phyloP scores from a whole-genome alignment of 441 rosid genomes.

The Daphne laureola region DNA sequence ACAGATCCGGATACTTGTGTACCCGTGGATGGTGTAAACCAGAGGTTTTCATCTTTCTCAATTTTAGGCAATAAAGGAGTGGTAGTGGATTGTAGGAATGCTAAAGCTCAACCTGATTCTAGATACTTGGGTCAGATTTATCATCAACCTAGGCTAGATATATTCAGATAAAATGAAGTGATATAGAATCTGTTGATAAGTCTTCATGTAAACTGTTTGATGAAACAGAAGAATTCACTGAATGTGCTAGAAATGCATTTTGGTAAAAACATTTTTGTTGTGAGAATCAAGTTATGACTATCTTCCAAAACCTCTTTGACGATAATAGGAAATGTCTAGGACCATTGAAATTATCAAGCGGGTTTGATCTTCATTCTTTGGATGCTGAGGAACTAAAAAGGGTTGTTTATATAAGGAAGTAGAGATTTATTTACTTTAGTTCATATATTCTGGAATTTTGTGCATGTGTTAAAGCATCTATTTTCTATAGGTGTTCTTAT shows the following conservation, averaged over 20 bases:
- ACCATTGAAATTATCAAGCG: constrained; percentile 48
- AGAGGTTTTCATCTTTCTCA: constrained; percentile 14
- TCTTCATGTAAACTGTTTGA: constrained; percentile 21
- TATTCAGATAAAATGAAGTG: constrained; percentile 30
- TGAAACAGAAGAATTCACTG: constrained; percentile 15
- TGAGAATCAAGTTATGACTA: constrained; percentile 71
- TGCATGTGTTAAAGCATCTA: too few relatives aligned
- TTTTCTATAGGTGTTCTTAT: too few relatives aligned
- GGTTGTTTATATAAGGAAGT: constrained; percentile 45
- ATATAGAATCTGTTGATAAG: constrained; percentile 24
- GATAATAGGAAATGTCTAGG: constrained; percentile 41
- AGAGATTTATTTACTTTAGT: too few relatives aligned
- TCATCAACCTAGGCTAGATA: constrained; percentile 43
- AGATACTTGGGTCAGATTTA: constrained; percentile 39
- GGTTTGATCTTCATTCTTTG: constrained; percentile 61
- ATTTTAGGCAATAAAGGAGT: background rate
- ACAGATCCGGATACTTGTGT: constrained; percentile 46
- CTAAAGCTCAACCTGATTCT: constrained; percentile 27
- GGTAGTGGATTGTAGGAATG: constrained; percentile 20
- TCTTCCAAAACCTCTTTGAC: constrained; percentile 45
- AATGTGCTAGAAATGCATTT: constrained; percentile 21
- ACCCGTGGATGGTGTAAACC: constrained; percentile 31
- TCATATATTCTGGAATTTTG: too few relatives aligned
- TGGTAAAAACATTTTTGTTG: constrained; percentile 44
- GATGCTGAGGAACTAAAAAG: constrained; percentile 61